Percentiles rank a stretch among this genome's conserved stretches.
These are phyloP conservation scores for Saccharomycopsis sp. DNA, from an alignment of 805 yeast genomes.

Conservation along the genomic window DNA sequence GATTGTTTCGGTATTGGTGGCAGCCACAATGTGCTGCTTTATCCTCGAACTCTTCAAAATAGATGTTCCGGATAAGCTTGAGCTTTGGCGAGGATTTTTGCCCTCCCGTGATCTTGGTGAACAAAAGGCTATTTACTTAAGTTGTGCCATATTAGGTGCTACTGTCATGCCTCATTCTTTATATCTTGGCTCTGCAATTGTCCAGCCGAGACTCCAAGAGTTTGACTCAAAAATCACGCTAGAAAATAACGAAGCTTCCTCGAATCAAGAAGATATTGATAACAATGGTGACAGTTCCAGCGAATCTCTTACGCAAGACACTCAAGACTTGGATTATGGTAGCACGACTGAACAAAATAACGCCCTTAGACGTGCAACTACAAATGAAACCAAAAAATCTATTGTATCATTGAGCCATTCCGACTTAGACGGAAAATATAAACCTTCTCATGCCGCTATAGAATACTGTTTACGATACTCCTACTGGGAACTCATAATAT, in stretches of 20 bases:
- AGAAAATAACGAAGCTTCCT: neutral
- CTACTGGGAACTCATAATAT: constrained; percentile 59
- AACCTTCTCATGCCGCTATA: constrained; percentile 72
- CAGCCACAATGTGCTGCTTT: constrained; percentile 71
- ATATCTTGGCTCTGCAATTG: constrained; percentile 83
- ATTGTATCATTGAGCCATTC: neutral
- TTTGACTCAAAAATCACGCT: constrained; percentile 48
- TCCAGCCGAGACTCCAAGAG: constrained; percentile 76
- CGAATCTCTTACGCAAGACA: neutral
- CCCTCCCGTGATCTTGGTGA: constrained; percentile 40
- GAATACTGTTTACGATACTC: constrained; percentile 69
- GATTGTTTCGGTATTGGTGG: constrained; percentile 64
- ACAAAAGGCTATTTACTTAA: constrained; percentile 60
- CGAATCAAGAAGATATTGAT: neutral
- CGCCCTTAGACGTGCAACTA: neutral
- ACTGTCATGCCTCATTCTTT: constrained; percentile 94
- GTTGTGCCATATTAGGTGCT: constrained; percentile 84
- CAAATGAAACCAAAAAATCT: neutral
- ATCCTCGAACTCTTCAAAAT: constrained; percentile 52
- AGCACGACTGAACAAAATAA: neutral
- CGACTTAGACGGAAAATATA: constrained; percentile 38
- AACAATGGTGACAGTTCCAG: constrained; percentile 21
- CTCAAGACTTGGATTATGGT: neutral
- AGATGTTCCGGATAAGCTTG: constrained; percentile 49
- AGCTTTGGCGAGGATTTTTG: constrained; percentile 25